These are phyloP conservation scores for Lactarius indigo DNA, from an alignment of 768 basidiomycete genomes.

Conservation along the genomic window DNA sequence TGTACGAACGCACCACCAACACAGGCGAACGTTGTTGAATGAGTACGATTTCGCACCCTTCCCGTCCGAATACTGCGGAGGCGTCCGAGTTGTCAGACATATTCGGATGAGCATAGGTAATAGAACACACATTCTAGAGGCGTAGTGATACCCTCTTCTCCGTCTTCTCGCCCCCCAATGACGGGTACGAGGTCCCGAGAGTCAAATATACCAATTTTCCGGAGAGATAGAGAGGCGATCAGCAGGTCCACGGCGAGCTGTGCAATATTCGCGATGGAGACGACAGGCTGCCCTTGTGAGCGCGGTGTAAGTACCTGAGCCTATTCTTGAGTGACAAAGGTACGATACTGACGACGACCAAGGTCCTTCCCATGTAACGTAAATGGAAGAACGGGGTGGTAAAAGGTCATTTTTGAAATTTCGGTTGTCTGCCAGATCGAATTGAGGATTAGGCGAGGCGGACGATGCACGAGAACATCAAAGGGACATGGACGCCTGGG, in stretches of 20 bases:
- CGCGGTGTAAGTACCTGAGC: neutral
- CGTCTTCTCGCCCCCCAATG: slow-evolving; percentile 68
- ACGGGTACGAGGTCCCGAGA: slow-evolving; percentile 62
- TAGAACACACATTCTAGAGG: slow-evolving; percentile 65
- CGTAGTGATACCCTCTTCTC: slow-evolving; percentile 57
- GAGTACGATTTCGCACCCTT: slow-evolving; percentile 48
- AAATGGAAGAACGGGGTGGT: slow-evolving; percentile 11
- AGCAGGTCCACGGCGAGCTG: slow-evolving; percentile 76
- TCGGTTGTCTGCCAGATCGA: neutral
- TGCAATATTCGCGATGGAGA: slow-evolving; percentile 78
- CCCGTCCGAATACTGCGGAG: slow-evolving; percentile 58
- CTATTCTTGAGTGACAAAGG: neutral
- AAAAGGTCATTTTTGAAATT: slow-evolving; percentile 15
- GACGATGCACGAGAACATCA: neutral
- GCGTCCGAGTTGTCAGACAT: slow-evolving; percentile 17
- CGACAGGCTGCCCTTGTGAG: slow-evolving; percentile 50
- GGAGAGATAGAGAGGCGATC: slow-evolving; percentile 60
- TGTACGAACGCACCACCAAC: slow-evolving; percentile 50
- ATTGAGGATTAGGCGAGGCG: neutral
- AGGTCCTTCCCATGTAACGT: slow-evolving; percentile 11
- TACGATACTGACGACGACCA: slow-evolving; percentile 19
- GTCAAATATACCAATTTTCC: slow-evolving; percentile 61
- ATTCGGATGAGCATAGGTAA: slow-evolving; percentile 6
- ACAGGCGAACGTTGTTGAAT: slow-evolving; percentile 80
- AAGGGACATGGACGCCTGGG: neutral